Conservation (phyloP, 2,329 filamentous ascomycete genomes). For the Talaromyces amestolkiae region DNA sequence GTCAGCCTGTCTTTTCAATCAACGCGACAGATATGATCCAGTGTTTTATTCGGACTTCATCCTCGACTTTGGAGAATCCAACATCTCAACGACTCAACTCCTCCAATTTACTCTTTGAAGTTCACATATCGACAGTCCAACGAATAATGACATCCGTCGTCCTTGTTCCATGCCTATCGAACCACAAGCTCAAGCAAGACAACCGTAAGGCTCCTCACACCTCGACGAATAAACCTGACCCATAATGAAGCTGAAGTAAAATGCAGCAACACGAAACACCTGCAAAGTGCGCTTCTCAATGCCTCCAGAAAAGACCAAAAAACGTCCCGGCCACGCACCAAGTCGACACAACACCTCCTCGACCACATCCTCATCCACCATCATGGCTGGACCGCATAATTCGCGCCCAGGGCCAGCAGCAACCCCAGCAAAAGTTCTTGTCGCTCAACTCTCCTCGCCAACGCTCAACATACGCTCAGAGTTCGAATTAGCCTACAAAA, state of each 20-base stretch:
- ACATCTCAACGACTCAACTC: not conserved
- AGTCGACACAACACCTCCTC: not conserved
- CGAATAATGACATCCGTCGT: not conserved
- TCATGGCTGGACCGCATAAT: not conserved
- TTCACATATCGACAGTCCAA: not conserved
- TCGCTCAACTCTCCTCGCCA: not conserved
- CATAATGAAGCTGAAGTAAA: not conserved
- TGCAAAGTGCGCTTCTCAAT: conserved; percentile 14
- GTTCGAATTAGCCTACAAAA: conserved; percentile 14
- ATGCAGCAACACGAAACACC: not conserved
- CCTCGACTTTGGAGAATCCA: not conserved
- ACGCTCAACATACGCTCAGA: not conserved
- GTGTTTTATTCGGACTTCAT: not conserved
- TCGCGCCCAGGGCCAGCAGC: not conserved
- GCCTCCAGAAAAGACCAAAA: not conserved
- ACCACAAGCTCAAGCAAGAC: not conserved
- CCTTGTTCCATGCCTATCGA: not conserved
- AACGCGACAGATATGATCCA: not conserved
- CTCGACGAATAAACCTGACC: not conserved
- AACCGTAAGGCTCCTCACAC: not conserved
- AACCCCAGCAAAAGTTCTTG: not conserved
- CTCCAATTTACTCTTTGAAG: not conserved
- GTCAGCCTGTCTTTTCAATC: not conserved
- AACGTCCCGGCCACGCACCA: not conserved
- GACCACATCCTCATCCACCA: not conserved